Conservation (phyloP, 768 basidiomycete genomes). For the Mycena polygramma region DNA sequence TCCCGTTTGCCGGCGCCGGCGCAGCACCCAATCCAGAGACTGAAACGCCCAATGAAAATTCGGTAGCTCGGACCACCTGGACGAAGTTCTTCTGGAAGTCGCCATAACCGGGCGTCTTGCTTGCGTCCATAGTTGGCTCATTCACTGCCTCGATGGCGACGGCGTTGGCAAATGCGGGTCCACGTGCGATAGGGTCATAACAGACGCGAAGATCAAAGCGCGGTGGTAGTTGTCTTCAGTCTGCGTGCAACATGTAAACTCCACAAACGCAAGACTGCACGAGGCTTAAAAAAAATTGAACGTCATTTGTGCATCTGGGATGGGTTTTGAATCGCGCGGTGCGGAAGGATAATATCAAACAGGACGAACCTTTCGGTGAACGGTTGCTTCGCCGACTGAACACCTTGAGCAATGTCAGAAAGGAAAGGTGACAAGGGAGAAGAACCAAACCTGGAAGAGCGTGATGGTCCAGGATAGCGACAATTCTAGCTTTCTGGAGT, state of each 20-base stretch:
- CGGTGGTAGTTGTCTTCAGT: conserved; percentile 80
- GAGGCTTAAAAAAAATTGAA: conserved; percentile 77
- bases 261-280: background rate
- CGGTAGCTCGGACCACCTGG: conserved; percentile 73
- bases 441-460: conserved; percentile 59
- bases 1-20: conserved; percentile 36
- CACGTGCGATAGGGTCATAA: conserved; percentile 81
- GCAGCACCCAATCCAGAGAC: conserved; percentile 47
- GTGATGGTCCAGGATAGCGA: conserved; percentile 75
- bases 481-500: conserved; percentile 73
- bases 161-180: conserved; percentile 77
- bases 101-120: conserved; percentile 76
- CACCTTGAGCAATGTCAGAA: conserved; percentile 58
- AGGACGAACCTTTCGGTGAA: conserved; percentile 78
- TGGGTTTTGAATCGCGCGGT: background rate
- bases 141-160: conserved; percentile 84
- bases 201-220: conserved; percentile 82
- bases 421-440: conserved; percentile 59
- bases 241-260: conserved; percentile 47
- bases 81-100: conserved; percentile 81
- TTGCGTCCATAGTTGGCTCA: conserved; percentile 82
- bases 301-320: conserved; percentile 72
- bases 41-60: conserved; percentile 69
- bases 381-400: conserved; percentile 68
- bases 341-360: background rate